Conservation (phyloP, 2,329 filamentous ascomycete genomes). For the Bertia moriformis region DNA sequence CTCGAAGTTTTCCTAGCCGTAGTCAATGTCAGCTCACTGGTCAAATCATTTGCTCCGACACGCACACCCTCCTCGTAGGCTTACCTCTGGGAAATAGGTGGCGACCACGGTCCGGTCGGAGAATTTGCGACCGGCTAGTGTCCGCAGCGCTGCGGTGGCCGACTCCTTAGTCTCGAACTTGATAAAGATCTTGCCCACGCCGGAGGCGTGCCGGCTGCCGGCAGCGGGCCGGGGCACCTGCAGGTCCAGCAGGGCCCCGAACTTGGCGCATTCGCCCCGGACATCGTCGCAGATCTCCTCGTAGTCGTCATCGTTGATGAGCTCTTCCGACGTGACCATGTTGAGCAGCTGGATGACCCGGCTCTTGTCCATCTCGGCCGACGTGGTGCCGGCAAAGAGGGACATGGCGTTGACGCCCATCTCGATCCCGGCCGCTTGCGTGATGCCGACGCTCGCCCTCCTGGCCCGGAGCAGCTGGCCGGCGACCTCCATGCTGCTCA, state of each 20-base stretch:
- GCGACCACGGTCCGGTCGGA: conserved; percentile 90
- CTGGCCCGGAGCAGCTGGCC: conserved; percentile 73
- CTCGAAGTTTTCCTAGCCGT: neutral
- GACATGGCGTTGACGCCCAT: conserved; percentile 97
- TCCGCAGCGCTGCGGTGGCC: conserved; percentile 70
- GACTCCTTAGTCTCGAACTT: conserved; percentile 72
- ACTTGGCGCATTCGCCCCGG: conserved; percentile 82
- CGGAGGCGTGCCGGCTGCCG: conserved; percentile 70
- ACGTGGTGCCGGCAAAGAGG: conserved; percentile 82
- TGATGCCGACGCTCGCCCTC: conserved; percentile 82
- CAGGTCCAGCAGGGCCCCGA: conserved; percentile 68
- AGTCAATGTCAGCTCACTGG: too few species aligned
- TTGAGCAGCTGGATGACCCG: conserved; percentile 90
- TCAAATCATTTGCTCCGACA: too few species aligned
- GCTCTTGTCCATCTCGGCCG: conserved; percentile 63
- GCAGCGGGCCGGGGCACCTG: conserved; percentile 88
- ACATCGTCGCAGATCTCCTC: conserved; percentile 97
- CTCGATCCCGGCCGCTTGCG: conserved; percentile 82
- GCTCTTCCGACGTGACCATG: conserved; percentile 93
- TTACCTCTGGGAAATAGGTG: conserved; percentile 92
- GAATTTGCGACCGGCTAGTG: conserved; percentile 90
- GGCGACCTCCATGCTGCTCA: conserved; percentile 87
- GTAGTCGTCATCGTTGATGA: conserved; percentile 88
- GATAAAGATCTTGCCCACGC: conserved; percentile 94
- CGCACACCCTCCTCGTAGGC: too few species aligned